Conservation (phyloP, 192 early-diverging fungal genomes). For the Backusella tarrabulga region DNA sequence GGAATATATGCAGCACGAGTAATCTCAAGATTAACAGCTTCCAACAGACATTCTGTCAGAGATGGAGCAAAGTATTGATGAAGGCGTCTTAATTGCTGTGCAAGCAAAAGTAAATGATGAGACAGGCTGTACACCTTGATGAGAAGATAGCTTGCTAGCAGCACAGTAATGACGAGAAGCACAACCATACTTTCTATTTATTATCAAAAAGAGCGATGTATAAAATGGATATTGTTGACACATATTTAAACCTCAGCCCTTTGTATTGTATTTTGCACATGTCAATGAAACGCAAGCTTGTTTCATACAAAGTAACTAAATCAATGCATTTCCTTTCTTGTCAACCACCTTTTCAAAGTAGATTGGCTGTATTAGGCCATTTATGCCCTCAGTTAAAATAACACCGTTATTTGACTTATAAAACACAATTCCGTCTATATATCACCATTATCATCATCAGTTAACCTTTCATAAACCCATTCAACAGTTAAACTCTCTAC, state of each 20-base stretch:
- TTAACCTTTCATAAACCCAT: no score
- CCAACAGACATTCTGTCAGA: not conserved
- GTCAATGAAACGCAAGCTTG: not conserved
- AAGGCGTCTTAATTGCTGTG: not conserved
- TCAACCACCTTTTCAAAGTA: conserved; percentile 69
- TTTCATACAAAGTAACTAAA: not conserved
- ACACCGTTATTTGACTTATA: conserved; percentile 79
- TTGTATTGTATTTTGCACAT: not conserved
- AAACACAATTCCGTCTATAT: conserved; percentile 73
- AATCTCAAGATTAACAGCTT: conserved; percentile 11
- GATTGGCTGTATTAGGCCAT: conserved; percentile 58
- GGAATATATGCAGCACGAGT: conserved; percentile 10
- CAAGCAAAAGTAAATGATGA: not conserved
- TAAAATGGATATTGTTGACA: not conserved
- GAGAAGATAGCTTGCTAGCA: not conserved
- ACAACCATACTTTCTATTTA: not conserved
- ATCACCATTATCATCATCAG: not conserved
- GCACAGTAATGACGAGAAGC: not conserved
- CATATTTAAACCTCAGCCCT: not conserved
- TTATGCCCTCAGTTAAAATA: conserved; percentile 68
- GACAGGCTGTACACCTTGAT: not conserved
- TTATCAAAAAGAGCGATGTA: not conserved
- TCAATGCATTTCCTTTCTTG: conserved; percentile 12
- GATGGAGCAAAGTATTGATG: conserved; percentile 1
- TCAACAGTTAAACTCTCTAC: conserved; percentile 26